Conservation (phyloP, 2,329 filamentous ascomycete species). For the Trichoderma sp. region DNA sequence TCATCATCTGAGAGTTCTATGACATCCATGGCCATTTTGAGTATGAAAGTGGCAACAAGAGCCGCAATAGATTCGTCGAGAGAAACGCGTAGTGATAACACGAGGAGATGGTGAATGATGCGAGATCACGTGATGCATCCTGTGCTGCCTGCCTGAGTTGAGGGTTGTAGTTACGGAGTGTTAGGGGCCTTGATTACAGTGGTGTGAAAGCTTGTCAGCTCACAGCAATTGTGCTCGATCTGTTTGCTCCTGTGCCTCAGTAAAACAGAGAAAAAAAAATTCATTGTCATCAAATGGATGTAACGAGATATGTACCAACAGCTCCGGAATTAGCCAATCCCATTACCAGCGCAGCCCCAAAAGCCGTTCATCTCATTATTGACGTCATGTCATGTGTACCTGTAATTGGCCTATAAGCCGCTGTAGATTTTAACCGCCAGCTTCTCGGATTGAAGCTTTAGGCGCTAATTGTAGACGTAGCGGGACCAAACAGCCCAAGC, state of each 20-base stretch:
- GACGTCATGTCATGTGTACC: neutral
- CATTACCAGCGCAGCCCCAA: neutral
- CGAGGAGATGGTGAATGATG: neutral
- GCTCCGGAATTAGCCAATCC: neutral
- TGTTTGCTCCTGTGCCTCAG: neutral
- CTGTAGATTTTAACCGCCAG: neutral
- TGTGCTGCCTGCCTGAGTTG: neutral
- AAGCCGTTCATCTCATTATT: neutral
- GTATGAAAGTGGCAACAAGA: neutral
- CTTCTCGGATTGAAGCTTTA: neutral
- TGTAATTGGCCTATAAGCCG: neutral
- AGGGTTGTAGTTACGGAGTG: fast-evolving
- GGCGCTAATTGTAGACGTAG: neutral
- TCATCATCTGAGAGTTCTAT: slow-evolving; percentile 31
- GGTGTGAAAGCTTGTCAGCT: neutral
- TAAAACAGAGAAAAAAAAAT: neutral
- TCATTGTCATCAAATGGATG: too few species aligned
- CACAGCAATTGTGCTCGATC: neutral
- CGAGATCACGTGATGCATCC: neutral
- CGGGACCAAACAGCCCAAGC: neutral
- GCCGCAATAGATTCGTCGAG: neutral
- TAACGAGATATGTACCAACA: too few species aligned
- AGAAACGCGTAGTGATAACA: neutral
- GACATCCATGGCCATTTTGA: slow-evolving; percentile 20
- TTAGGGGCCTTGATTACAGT: neutral